Conservation (phyloP, 768 basidiomycete species). For the Hortiboletus campestris region DNA sequence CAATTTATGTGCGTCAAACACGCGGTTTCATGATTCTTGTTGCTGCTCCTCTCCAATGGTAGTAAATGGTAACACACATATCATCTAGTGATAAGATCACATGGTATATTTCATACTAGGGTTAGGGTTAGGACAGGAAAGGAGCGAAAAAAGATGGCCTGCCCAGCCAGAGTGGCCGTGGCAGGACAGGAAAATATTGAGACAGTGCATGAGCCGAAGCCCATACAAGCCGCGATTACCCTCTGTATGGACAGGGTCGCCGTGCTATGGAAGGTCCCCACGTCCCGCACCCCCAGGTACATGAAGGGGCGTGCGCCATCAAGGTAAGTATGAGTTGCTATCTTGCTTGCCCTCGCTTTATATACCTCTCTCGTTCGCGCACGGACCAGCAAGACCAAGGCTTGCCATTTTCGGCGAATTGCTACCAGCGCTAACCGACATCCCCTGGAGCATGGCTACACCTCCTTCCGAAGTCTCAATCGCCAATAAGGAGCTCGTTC, state of each 20-base stretch:
- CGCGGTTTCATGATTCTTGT: not conserved
- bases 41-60: not conserved
- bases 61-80: no score
- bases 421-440: no score
- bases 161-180: conserved; percentile 45
- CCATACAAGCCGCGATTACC: conserved; percentile 45
- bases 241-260: conserved; percentile 54
- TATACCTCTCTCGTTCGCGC: conserved; percentile 28
- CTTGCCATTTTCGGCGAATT: not conserved
- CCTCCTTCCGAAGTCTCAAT: not conserved
- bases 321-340: conserved; percentile 55
- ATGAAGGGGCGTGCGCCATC: conserved; percentile 59
- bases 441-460: not conserved
- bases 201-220: conserved; percentile 77
- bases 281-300: conserved; percentile 54
- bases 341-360: conserved; percentile 4
- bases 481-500: conserved; percentile 4
- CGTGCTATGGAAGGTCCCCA: conserved; percentile 54
- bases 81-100: no score
- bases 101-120: conserved; percentile 12
- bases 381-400: conserved; percentile 22
- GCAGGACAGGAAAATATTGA: conserved; percentile 77
- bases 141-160: conserved; percentile 24
- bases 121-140: conserved; percentile 38
- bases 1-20: not conserved